phyloP scores from a whole-genome alignment of 2,329 filamentous ascomycete species.

The Hypomyces rosellus region DNA sequence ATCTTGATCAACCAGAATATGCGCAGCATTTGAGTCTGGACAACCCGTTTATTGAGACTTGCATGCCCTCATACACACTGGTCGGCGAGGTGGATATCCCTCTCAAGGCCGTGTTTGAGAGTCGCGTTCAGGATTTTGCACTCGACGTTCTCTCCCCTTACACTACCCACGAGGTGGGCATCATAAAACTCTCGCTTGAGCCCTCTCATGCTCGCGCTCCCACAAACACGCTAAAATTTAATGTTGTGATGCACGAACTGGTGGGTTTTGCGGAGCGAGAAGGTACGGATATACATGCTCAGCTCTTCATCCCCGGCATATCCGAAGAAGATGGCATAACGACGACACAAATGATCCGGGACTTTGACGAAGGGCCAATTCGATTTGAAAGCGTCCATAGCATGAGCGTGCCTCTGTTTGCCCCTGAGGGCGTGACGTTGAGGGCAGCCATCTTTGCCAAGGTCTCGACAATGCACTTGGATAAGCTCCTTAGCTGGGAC shows the following conservation, averaged over 20 bases:
- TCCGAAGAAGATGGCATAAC: slow-evolving; percentile 88
- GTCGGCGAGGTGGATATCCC: slow-evolving; percentile 92
- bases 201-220: slow-evolving; percentile 90
- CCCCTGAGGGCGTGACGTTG: slow-evolving; percentile 64
- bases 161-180: slow-evolving; percentile 83
- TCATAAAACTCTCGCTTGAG: slow-evolving; percentile 84
- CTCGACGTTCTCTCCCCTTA: slow-evolving; percentile 90
- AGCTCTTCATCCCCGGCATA: slow-evolving; percentile 89
- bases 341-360: slow-evolving; percentile 88
- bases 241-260: slow-evolving; percentile 96
- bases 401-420: slow-evolving; percentile 82
- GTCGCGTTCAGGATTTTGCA: slow-evolving; percentile 86
- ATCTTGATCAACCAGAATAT: slow-evolving; percentile 91
- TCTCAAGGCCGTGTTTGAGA: slow-evolving; percentile 87
- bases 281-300: slow-evolving; percentile 90
- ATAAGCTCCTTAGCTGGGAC: slow-evolving; percentile 97
- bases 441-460: slow-evolving; percentile 88
- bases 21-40: slow-evolving; percentile 86
- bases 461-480: slow-evolving; percentile 87
- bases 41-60: slow-evolving; percentile 87
- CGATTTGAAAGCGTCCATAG: slow-evolving; percentile 97
- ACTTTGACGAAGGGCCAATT: slow-evolving; percentile 88
- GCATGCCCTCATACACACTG: slow-evolving; percentile 86
- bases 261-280: slow-evolving; percentile 92
- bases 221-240: slow-evolving; percentile 91